These are phyloP conservation scores for Puccinia hordei DNA, from an alignment of 1,284 basidiomycete genomes.

Conservation along the genomic window DNA sequence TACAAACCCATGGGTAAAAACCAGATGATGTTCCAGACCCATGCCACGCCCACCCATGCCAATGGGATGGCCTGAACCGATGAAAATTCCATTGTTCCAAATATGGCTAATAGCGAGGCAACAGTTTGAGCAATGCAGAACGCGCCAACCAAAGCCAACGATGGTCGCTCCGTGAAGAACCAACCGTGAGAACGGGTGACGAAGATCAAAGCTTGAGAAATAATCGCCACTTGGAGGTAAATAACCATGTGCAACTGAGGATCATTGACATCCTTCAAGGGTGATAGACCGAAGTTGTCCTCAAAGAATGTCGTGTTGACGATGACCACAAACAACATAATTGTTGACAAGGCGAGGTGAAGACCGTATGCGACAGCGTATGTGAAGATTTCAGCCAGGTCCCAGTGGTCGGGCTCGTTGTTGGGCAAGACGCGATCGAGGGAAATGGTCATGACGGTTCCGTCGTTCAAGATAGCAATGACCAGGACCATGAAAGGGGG, in stretches of 20 bases:
- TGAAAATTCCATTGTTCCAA: slow-evolving; percentile 41
- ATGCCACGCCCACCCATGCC: slow-evolving; percentile 94
- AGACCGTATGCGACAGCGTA: slow-evolving; percentile 93
- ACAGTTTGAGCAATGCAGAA: slow-evolving; percentile 50
- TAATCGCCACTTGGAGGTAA: slow-evolving; percentile 50
- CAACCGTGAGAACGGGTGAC: slow-evolving; percentile 50
- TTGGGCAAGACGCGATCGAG: slow-evolving; percentile 94
- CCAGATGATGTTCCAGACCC: slow-evolving; percentile 50
- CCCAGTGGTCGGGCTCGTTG: slow-evolving; percentile 84
- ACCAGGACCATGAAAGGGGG: slow-evolving; percentile 65
- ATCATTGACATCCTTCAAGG: slow-evolving; percentile 34
- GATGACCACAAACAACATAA: slow-evolving; percentile 80
- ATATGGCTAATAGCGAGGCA: slow-evolving; percentile 42
- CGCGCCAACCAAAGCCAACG: slow-evolving; percentile 38
- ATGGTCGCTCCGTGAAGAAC: slow-evolving; percentile 51
- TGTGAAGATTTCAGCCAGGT: slow-evolving; percentile 91
- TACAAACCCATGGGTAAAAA: slow-evolving; percentile 44
- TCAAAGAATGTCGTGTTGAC: slow-evolving; percentile 87
- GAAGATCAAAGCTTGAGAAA: slow-evolving; percentile 51
- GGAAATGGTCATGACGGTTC: slow-evolving; percentile 88
- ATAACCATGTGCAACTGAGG: slow-evolving; percentile 70
- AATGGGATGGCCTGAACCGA: slow-evolving; percentile 64
- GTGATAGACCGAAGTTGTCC: slow-evolving; percentile 73
- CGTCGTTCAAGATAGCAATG: slow-evolving; percentile 67
- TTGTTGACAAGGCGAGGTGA: slow-evolving; percentile 84